Percentiles rank a stretch among this genome's conserved stretches.
phyloP scores from a whole-genome alignment of 768 basidiomycete genomes.

The Rhodocollybia butyracea region DNA sequence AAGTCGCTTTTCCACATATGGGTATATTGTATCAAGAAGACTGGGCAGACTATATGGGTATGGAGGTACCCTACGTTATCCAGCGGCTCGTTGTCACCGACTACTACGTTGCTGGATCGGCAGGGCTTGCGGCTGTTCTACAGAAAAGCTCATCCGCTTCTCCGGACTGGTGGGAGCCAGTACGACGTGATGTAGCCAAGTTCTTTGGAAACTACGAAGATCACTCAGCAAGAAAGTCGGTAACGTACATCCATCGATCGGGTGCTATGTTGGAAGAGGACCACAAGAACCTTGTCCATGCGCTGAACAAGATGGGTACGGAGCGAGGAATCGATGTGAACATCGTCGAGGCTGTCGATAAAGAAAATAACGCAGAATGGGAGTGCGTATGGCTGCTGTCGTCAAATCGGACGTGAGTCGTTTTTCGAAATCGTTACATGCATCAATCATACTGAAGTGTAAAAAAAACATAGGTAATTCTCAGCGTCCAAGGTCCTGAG shows the following conservation, averaged over 20 bases:
- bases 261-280: constrained; percentile 51
- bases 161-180: constrained; percentile 68
- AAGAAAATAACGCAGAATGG: constrained; percentile 38
- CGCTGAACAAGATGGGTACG: constrained; percentile 48
- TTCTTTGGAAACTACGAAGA: constrained; percentile 35
- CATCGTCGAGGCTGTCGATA: constrained; percentile 43
- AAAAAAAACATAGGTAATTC: constrained; percentile 49
- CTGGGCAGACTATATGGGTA: constrained; percentile 71
- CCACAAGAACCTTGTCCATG: constrained; percentile 59
- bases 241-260: constrained; percentile 71
- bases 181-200: constrained; percentile 38
- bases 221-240: constrained; percentile 35
- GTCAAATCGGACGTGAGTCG: constrained; percentile 62
- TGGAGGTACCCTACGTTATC: constrained; percentile 68
- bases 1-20: constrained; percentile 23
- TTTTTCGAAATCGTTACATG: constrained; percentile 2
- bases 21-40: constrained; percentile 63
- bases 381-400: constrained; percentile 60
- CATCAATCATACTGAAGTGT: neutral
- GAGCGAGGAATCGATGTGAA: constrained; percentile 53
- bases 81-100: constrained; percentile 79
- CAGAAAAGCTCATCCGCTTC: constrained; percentile 35
- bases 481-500: constrained; percentile 58
- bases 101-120: constrained; percentile 56
- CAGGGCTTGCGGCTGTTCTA: constrained; percentile 36